Conservation (phyloP, 768 basidiomycete genomes). For the Kwoniella dejecticola region DNA sequence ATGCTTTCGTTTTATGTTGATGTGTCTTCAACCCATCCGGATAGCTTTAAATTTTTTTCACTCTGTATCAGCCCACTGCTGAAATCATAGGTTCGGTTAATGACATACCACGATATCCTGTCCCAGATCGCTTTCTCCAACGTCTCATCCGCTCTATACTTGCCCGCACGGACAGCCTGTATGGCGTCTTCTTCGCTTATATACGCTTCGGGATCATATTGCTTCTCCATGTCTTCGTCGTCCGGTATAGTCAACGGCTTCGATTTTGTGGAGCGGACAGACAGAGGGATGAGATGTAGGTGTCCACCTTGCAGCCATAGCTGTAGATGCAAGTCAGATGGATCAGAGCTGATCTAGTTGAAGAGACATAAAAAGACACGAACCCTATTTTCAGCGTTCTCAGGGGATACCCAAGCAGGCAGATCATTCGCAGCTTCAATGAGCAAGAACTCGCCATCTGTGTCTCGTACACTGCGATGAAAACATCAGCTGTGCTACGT, state of each 20-base stretch:
- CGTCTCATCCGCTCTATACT: constrained; percentile 65
- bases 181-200: constrained; percentile 44
- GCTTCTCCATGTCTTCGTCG: constrained; percentile 32
- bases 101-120: constrained; percentile 67
- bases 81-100: background rate
- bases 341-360: background rate
- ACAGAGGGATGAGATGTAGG: constrained; percentile 83
- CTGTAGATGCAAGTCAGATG: background rate
- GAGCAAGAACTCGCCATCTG: constrained; percentile 91
- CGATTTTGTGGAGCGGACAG: constrained; percentile 65
- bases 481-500: background rate
- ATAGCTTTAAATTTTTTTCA: constrained; percentile 66
- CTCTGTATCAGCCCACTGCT: too few species aligned
- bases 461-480: constrained; percentile 69
- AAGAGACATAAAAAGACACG: constrained; percentile 54
- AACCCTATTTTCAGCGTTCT: constrained; percentile 90
- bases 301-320: constrained; percentile 82
- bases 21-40: constrained; percentile 67
- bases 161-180: constrained; percentile 46
- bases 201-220: constrained; percentile 42
- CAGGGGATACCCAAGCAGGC: constrained; percentile 86
- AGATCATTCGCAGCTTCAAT: constrained; percentile 92
- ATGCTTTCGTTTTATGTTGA: constrained; percentile 73
- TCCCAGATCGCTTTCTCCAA: constrained; percentile 72
- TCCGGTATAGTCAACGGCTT: constrained; percentile 46